Base-by-base conservation (phyloP, 208 protist genomes). In the Herpetomonas muscarum region DNA sequence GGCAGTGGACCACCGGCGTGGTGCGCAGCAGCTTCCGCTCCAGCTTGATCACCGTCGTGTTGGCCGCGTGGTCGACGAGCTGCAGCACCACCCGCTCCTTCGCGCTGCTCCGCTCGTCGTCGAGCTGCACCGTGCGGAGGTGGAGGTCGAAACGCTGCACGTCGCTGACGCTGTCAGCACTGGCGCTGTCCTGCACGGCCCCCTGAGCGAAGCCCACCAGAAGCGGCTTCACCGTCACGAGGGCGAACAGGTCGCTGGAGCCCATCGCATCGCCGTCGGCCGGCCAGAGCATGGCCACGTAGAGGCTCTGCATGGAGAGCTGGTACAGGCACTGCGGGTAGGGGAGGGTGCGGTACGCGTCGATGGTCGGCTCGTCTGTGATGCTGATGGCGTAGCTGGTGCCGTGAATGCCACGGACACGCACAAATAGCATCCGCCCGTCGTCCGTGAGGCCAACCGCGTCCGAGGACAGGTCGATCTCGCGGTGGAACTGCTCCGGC, bases 331-430 rank as follows among this genome's bases (percentile, higher is more conserved):
- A 64, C 69, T 92, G 85, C n/a, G 67, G 61, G 53, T 78, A 86
- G 6, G 80, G 85, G 52, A 84, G 48, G 13, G 56, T 77, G 46
- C 70, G 71, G 55, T 81, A 85, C 6, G 55, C 67, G 64, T 92
- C 79, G 31, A 86, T 83, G 1, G 73, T 75, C 4, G 70, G 69
- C 49, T 92, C 85, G 4, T 55, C 74, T 0, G 80, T 84, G 50
- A 92, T 69, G 68, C 85, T 88, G 50, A 92, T 67, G 6, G 80
- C 85, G 71, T 85, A 92, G 61, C 79, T 87, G 25, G 57, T 57
- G 15, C 71, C 64, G 39, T 84, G 66, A 0, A 85, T 55, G n/a
- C 70, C 78, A 17, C 85, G 79, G 6, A 88, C 80, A 3, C 78
- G 85, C 24, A 92, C 73, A 55, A 83, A 92, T 1, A 92, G 67